Conservation (phyloP, 139 green algal genomes). For the Nannochloris sp. region DNA sequence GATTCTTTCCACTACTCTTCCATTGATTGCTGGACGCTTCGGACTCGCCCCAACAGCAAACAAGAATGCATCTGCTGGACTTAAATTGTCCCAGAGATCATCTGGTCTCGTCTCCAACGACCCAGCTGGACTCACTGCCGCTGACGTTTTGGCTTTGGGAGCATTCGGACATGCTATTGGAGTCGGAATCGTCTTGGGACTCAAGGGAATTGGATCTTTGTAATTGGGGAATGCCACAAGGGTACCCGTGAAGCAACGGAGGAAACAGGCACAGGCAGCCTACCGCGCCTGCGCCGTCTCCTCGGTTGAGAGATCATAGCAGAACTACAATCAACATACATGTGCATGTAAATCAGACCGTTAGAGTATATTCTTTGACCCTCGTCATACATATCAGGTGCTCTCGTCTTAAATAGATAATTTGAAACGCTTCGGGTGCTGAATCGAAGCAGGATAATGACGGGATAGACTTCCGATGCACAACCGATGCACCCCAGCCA, state of each 20-base stretch:
- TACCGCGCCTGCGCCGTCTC: too few relatives aligned
- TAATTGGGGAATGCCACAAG: conserved; percentile 2
- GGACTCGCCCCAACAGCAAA: conserved; percentile 83
- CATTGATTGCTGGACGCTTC: conserved; percentile 78
- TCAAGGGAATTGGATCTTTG: conserved; percentile 33
- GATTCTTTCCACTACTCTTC: conserved; percentile 64
- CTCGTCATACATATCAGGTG: too few relatives aligned
- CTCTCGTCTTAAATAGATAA: too few relatives aligned
- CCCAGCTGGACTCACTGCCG: conserved; percentile 79
- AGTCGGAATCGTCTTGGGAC: conserved; percentile 69
- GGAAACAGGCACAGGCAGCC: too few relatives aligned
- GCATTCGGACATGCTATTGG: conserved; percentile 61
- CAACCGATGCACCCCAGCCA: too few relatives aligned
- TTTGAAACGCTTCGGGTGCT: too few relatives aligned
- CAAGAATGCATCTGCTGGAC: conserved; percentile 52
- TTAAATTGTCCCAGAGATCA: conserved; percentile 61
- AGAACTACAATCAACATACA: too few relatives aligned
- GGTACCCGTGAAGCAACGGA: not conserved
- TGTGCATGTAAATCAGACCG: too few relatives aligned
- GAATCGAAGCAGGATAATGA: too few relatives aligned
- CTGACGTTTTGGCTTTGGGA: conserved; percentile 77
- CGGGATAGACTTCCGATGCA: too few relatives aligned
- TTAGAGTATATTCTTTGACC: too few relatives aligned
- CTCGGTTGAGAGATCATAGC: too few relatives aligned
- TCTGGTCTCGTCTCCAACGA: conserved; percentile 60